Base-by-base conservation (phyloP, 805 yeast species). In the Candida silvicultrix region DNA sequence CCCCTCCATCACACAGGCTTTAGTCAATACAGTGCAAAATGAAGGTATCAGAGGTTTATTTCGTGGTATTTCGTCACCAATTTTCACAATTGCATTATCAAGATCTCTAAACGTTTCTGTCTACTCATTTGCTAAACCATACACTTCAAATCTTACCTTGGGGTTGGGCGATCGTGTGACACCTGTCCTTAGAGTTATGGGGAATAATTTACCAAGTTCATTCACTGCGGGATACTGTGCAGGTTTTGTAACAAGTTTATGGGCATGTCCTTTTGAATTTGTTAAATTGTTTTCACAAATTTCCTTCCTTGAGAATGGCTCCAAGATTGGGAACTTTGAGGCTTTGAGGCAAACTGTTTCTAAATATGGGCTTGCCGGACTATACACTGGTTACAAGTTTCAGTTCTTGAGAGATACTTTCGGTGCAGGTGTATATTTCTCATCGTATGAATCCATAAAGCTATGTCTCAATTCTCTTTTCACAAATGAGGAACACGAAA, bases 11-110 rank as follows among this genome's bases (percentile, higher is more conserved):
- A 39, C 59, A 22, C 43, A 64, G 44, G 70, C 83, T 8, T 49
- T 67, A 46, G 42, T 42, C 11, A 39, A 51, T 28, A 74, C 71
- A 47, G 55, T 63, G 57, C 67, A 55, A 51, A 66, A 60, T 59
- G 88, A 63, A 63, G 81, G 66, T 8, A 52, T 74, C 31, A 52
- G 62, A 29, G 74, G 80, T 41, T 68, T 89, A 44, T 89, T 90
- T 21, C 19, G 41, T n/a, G 41, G 41, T 23, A 38, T 38, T 7
- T 23, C 18, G 5, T 23, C 41, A 25, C 41, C 41, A 23, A n/a
- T 38, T n/a, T 25, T 38, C 34, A 23, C 41, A 8, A 25, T 38
- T 16, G 41, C 41, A 25, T 9, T 38, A 11, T 38, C 41, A 38
- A 23, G 41, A 25, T 23, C 41, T n/a, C 10, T 38, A 16, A 38